Percentiles rank a stretch among this genome's conserved stretches.
Conservation (phyloP, 805 yeast species). For the Kodamaea nitidulidarum region DNA sequence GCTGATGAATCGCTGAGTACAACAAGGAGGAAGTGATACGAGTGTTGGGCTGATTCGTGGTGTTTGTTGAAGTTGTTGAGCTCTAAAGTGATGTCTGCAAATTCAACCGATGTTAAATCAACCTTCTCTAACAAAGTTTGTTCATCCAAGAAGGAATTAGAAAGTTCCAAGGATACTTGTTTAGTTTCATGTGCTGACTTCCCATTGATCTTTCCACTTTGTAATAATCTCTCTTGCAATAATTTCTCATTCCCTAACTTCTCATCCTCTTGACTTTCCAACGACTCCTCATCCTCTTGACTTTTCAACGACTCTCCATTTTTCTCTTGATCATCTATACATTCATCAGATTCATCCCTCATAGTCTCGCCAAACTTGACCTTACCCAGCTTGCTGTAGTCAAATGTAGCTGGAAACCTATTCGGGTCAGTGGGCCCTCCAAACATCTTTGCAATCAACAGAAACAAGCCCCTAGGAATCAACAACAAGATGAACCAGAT, state of each 20-base stretch:
- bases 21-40: conserved; percentile 32
- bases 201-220: background rate
- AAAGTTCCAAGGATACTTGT: too few relatives aligned
- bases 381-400: conserved; percentile 20
- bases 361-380: conserved; percentile 5
- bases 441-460: conserved; percentile 20
- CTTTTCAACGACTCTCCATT: too few relatives aligned
- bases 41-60: conserved; percentile 25
- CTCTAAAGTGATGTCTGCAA: too few relatives aligned
- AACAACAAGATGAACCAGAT: conserved; percentile 50
- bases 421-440: conserved; percentile 11
- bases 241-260: background rate
- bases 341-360: too few relatives aligned
- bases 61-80: conserved; percentile 23
- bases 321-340: too few relatives aligned
- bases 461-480: conserved; percentile 46
- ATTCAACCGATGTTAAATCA: too few relatives aligned
- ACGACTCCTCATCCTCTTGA: conserved; percentile 1
- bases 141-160: too few relatives aligned
- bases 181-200: too few relatives aligned
- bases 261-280: conserved; percentile 1
- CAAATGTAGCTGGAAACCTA: conserved; percentile 23
- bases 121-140: too few relatives aligned
- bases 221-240: background rate
- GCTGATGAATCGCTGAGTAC: conserved; percentile 26